Base-by-base conservation (phyloP, 164 flowering plant species). In the Annona squamosa region DNA sequence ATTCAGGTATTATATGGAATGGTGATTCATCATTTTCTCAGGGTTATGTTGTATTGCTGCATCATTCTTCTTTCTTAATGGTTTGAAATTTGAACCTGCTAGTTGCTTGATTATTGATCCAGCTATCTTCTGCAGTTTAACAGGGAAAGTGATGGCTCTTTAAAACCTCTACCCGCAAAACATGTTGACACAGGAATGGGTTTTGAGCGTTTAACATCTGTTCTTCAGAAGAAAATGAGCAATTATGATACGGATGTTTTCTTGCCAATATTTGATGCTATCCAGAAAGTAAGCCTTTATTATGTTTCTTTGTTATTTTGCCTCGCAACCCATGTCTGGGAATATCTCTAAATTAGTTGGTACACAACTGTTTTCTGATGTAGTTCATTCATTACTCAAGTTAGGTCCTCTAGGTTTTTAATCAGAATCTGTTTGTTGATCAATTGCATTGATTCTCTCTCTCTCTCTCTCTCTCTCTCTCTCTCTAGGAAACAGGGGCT, bases 161-260 rank as follows among this genome's bases (percentile, higher is more conserved):
- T 96, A n/a, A 96, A 90, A 75, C 77, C 93, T 76, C 79, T 96
- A 52, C 98, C 99, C 71, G 90, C 97, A 45, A 96, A 96, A 86
- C 99, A 96, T 81, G 99, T 96, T 71, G 99, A 96, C 77, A 96
- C 99, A 73, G 98, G 99, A 57, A 48, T 96, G 98, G 99, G 99
- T 67, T 93, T 96, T 81, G 99, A 96, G 72, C 91, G 99, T 73
- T 83, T 93, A 77, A 92, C 98, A 46, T 92, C 98, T 44, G 85
- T 93, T 75, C 95, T 96, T 69, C 99, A 96, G 81, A 88, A 88
- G 65, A 92, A 84, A 84, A 87, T 91, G 95, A 93, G 99, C 88
- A 96, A 93, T 83, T 96, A 93, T 86, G 99, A 96, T 67, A 92
- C 98, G 63, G 99, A 96, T 83, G 88, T 96, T 17, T 96, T 96